A percentile compares a stretch with the other conserved stretches of the same genome.
Evolutionary conservation across 371 early-diverging fungal genomes (phyloP).

Genomic region (Sporodiniella umbellata): DNA sequence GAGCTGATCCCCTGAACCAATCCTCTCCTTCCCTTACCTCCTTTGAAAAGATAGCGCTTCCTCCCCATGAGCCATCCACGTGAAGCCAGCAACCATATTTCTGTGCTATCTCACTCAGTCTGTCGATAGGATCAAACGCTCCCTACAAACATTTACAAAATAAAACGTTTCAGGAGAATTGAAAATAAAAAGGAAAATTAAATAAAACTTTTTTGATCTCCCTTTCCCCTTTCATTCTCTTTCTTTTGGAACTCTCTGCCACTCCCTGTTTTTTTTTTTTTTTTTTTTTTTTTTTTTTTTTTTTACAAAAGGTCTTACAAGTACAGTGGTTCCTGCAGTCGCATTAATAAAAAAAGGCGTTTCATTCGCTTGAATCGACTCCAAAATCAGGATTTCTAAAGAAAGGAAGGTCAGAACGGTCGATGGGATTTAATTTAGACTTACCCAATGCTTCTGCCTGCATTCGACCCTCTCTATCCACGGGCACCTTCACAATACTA

Average conservation of each 20-base stretch:
- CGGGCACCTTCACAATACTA: conserved; percentile 67
- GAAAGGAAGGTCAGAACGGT: background rate
- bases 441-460: conserved; percentile 55
- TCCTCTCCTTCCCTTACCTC: conserved; percentile 30
- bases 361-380: conserved; percentile 34
- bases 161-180: too few species aligned
- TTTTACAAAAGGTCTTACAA: conserved; percentile 38
- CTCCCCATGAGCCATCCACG: conserved; percentile 87
- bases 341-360: conserved; percentile 83
- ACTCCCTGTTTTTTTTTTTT: too few species aligned
- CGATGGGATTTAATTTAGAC: background rate
- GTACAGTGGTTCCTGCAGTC: conserved; percentile 87
- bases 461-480: conserved; percentile 67
- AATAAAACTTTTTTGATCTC: too few species aligned
- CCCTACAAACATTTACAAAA: conserved; percentile 44
- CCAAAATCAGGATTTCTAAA: conserved; percentile 48
- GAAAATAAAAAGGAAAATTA: too few species aligned
- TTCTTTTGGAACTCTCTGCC: too few species aligned
- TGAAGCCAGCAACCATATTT: conserved; percentile 79
- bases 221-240: too few species aligned
- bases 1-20: conserved; percentile 52
- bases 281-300: too few species aligned
- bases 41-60: conserved; percentile 64
- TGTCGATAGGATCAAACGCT: conserved; percentile 75
- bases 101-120: conserved; percentile 56